Conservation (phyloP, 2,329 filamentous ascomycete species). For the Hypoxylon sp. region DNA sequence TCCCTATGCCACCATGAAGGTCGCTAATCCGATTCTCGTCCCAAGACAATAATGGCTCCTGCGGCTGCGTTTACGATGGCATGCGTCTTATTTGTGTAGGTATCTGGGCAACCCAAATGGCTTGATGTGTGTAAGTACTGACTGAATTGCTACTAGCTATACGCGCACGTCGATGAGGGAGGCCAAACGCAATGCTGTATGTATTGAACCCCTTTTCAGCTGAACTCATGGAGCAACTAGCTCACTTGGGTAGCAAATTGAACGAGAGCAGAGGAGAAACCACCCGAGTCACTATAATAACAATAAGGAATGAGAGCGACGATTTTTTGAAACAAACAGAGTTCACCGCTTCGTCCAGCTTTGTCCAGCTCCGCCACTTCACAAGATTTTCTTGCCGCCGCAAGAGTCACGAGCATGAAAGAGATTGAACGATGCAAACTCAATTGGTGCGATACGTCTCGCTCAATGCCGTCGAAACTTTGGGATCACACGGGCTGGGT, state of each 20-base stretch:
- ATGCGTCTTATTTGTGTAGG: slow-evolving; percentile 36
- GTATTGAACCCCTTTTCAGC: slow-evolving; percentile 4
- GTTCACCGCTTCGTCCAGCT: slow-evolving; percentile 28
- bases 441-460: neutral
- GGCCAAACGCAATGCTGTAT: slow-evolving; percentile 36
- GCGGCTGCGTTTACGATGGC: slow-evolving; percentile 40
- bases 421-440: slow-evolving; percentile 3
- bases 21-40: slow-evolving; percentile 8
- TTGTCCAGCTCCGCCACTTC: slow-evolving; percentile 11
- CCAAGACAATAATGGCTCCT: slow-evolving; percentile 38
- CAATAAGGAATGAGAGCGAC: too few species aligned
- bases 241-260: slow-evolving; percentile 33
- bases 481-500: too few species aligned
- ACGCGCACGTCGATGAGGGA: slow-evolving; percentile 37
- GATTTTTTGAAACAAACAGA: slow-evolving; percentile 16
- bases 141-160: slow-evolving; percentile 28
- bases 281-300: too few species aligned
- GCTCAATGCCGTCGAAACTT: neutral
- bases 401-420: slow-evolving; percentile 1
- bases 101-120: neutral
- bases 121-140: neutral
- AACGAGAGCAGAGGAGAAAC: slow-evolving; percentile 28
- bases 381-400: slow-evolving; percentile 1
- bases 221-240: neutral
- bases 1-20: neutral